phyloP scores from a whole-genome alignment of 371 early-diverging fungal genomes.

The Zychaea mexicana region DNA sequence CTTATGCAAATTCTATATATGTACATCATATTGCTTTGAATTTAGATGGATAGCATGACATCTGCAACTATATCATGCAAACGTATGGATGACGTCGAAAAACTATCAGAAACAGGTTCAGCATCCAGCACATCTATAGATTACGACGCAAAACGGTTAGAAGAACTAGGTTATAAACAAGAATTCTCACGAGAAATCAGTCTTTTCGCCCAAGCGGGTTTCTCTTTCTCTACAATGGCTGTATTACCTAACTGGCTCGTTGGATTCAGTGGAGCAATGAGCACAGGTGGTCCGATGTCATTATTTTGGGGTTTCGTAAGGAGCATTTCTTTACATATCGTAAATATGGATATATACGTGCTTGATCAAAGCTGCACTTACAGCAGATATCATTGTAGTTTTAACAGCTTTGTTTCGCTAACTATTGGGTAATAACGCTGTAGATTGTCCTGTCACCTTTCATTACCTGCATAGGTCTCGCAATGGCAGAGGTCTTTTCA shows the following conservation, averaged over 20 bases:
- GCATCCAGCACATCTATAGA: slow-evolving; percentile 4
- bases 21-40: too few relatives aligned
- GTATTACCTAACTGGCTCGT: slow-evolving; percentile 28
- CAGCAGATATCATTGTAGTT: too few relatives aligned
- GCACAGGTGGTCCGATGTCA: slow-evolving; percentile 33
- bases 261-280: slow-evolving; percentile 29
- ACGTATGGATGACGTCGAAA: background rate
- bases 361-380: too few relatives aligned
- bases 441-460: slow-evolving; percentile 39
- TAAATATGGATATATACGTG: too few relatives aligned
- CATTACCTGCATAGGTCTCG: slow-evolving; percentile 37
- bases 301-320: slow-evolving; percentile 29
- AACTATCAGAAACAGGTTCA: background rate
- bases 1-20: too few relatives aligned
- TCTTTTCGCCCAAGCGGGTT: slow-evolving; percentile 28
- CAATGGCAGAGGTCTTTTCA: slow-evolving; percentile 45
- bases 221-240: slow-evolving; percentile 28
- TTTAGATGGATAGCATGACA: too few relatives aligned
- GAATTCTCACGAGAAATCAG: slow-evolving; percentile 25
- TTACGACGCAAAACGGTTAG: slow-evolving; percentile 21
- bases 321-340: too few relatives aligned
- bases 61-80: too few relatives aligned
- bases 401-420: too few relatives aligned
- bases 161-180: slow-evolving; percentile 28
- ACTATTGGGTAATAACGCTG: background rate